phyloP scores from a whole-genome alignment of 1,284 basidiomycete species.

The Tilletia caries region DNA sequence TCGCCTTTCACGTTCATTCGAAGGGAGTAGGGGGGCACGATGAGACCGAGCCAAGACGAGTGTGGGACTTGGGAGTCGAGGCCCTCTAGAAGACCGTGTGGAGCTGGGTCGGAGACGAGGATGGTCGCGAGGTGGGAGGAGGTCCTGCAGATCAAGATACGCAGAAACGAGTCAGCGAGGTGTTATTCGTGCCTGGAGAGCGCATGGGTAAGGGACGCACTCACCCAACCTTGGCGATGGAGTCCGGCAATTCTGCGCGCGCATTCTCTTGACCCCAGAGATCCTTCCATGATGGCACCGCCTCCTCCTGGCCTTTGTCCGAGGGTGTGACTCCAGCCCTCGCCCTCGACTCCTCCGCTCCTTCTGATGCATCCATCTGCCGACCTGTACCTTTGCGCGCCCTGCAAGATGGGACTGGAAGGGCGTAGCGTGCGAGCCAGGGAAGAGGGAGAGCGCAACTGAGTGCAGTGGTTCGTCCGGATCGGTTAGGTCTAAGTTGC shows the following conservation, averaged over 20 bases:
- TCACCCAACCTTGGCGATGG: slow-evolving; percentile 17
- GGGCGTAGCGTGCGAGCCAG: slow-evolving; percentile 28
- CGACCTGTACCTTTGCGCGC: slow-evolving; percentile 19
- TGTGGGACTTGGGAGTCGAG: slow-evolving; percentile 58
- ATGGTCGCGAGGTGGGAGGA: slow-evolving; percentile 57
- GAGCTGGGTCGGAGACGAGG: slow-evolving; percentile 64
- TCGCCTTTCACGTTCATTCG: slow-evolving; percentile 66
- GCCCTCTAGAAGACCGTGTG: slow-evolving; percentile 64
- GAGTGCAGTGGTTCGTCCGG: slow-evolving; percentile 27
- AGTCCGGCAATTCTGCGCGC: slow-evolving; percentile 28
- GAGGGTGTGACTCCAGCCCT: slow-evolving; percentile 26
- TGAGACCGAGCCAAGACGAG: slow-evolving; percentile 65
- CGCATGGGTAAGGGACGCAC: neutral
- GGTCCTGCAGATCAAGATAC: slow-evolving; percentile 14
- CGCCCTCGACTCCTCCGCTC: slow-evolving; percentile 35
- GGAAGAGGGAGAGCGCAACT: slow-evolving; percentile 33
- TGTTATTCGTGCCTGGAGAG: slow-evolving; percentile 7
- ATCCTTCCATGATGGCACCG: slow-evolving; percentile 28
- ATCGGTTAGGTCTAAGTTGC: slow-evolving; percentile 17
- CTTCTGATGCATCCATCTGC: slow-evolving; percentile 24
- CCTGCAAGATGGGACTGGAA: slow-evolving; percentile 41
- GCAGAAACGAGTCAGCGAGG: neutral
- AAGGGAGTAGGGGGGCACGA: slow-evolving; percentile 79
- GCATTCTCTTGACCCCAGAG: slow-evolving; percentile 46
- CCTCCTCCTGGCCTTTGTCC: too few relatives aligned